phyloP scores from a whole-genome alignment of 2,329 filamentous ascomycete species.

The Aspergillus tubingensis region DNA sequence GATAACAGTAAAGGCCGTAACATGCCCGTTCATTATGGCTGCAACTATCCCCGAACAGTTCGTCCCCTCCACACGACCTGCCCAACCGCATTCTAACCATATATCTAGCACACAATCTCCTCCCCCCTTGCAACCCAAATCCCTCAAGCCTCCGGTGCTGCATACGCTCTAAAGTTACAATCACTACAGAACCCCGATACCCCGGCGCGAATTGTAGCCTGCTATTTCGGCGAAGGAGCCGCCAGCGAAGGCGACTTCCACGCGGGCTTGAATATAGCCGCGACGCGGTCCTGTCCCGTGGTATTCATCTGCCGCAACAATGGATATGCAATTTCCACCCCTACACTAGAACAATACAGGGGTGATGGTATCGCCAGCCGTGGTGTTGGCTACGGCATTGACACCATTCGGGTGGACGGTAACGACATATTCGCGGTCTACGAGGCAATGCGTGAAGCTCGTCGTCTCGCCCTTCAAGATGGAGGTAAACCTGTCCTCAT shows the following conservation, averaged over 20 bases:
- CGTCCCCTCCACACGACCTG: slow-evolving; percentile 32
- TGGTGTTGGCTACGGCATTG: slow-evolving; percentile 88
- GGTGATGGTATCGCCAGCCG: slow-evolving; percentile 88
- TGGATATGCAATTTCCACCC: slow-evolving; percentile 86
- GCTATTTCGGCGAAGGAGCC: slow-evolving; percentile 89
- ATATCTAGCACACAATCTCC: slow-evolving; percentile 75
- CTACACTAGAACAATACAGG: slow-evolving; percentile 85
- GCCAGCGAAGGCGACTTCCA: slow-evolving; percentile 92
- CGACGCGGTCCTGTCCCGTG: slow-evolving; percentile 81
- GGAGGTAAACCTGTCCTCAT: slow-evolving; percentile 84
- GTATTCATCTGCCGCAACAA: slow-evolving; percentile 93
- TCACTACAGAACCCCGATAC: slow-evolving; percentile 69
- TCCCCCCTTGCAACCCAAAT: slow-evolving; percentile 86
- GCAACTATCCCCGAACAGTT: slow-evolving; percentile 78
- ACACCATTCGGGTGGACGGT: slow-evolving; percentile 89
- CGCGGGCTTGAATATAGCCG: slow-evolving; percentile 85
- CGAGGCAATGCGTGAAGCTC: slow-evolving; percentile 75
- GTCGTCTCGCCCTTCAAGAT: slow-evolving; percentile 73
- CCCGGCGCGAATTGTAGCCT: slow-evolving; percentile 70
- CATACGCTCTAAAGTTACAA: slow-evolving; percentile 84
- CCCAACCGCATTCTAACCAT: slow-evolving; percentile 49
- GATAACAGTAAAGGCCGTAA: slow-evolving; percentile 82
- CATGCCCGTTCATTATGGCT: slow-evolving; percentile 97
- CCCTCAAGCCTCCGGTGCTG: slow-evolving; percentile 82
- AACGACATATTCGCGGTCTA: slow-evolving; percentile 90